A percentile compares a stretch with the other conserved stretches of the same genome.
Conservation (phyloP, 352 stramenopile species). For the Pythium biforme region DNA sequence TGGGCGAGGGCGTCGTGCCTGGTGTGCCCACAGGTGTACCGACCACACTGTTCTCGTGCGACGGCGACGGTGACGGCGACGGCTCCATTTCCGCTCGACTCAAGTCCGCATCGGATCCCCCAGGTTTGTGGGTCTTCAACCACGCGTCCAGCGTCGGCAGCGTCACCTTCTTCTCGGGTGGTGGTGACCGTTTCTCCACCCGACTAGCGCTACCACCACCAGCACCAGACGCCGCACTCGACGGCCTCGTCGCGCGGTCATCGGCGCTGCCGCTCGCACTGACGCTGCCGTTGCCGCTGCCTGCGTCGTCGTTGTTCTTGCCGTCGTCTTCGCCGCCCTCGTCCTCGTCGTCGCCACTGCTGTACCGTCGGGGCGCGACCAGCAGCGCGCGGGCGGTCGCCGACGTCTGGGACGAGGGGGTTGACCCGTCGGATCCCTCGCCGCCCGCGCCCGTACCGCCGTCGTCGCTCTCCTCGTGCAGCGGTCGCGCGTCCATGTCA, state of each 20-base stretch:
- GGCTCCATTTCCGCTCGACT: constrained; percentile 8
- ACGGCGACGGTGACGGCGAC: constrained; percentile 4
- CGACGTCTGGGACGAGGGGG: background rate
- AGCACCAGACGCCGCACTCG: too few species aligned
- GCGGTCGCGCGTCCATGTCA: constrained; percentile 2
- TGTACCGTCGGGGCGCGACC: background rate
- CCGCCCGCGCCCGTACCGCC: background rate
- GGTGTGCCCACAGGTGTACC: constrained; percentile 13
- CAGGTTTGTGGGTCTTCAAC: background rate
- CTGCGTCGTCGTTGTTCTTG: background rate
- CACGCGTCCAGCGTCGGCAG: constrained; percentile 20
- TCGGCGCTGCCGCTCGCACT: background rate
- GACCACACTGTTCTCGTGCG: constrained; percentile 9
- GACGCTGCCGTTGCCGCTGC: background rate
- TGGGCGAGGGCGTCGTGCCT: constrained; percentile 16
- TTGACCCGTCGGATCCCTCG: background rate
- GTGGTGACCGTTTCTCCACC: background rate
- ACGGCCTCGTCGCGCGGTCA: too few species aligned
- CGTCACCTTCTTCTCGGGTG: background rate
- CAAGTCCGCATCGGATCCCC: background rate
- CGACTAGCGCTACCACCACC: too few species aligned
- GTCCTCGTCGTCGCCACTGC: constrained; percentile 13
- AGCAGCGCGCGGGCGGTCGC: background rate
- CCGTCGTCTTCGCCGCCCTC: constrained; percentile 2
- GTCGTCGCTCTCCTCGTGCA: constrained; percentile 11